Conservation (phyloP, 2,329 filamentous ascomycete species). For the Pseudocercospora vitis region DNA sequence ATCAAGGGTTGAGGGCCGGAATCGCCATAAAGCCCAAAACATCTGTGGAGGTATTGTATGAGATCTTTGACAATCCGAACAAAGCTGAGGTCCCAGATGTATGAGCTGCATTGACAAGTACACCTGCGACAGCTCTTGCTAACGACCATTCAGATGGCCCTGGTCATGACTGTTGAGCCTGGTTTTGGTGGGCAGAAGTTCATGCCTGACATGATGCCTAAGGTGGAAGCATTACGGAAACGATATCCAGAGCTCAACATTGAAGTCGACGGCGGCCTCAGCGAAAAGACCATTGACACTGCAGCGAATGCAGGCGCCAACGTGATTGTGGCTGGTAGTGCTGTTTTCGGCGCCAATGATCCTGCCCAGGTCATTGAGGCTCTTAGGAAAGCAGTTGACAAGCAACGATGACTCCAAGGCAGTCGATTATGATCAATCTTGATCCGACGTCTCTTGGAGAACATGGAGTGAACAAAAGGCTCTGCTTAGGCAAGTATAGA, state of each 20-base stretch:
- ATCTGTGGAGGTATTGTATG: constrained; percentile 85
- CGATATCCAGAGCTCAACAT: constrained; percentile 92
- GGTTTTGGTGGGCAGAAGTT: constrained; percentile 98
- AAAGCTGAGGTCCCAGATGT: constrained; percentile 84
- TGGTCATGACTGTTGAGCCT: constrained; percentile 97
- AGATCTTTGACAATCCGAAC: constrained; percentile 73
- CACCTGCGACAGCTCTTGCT: background rate
- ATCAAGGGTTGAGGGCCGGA: constrained; percentile 81
- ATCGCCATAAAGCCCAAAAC: constrained; percentile 96
- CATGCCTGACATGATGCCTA: constrained; percentile 93
- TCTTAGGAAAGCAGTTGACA: constrained; percentile 76
- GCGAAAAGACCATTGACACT: constrained; percentile 84
- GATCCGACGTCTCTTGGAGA: background rate
- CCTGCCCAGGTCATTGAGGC: constrained; percentile 82
- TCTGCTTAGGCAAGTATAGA: no score
- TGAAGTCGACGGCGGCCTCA: constrained; percentile 92
- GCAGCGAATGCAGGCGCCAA: constrained; percentile 95
- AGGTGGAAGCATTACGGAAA: constrained; percentile 79
- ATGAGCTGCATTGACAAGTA: constrained; percentile 49
- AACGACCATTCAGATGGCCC: constrained; percentile 71
- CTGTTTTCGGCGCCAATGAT: constrained; percentile 89
- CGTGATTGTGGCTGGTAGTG: constrained; percentile 94
- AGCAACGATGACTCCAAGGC: constrained; percentile 43
- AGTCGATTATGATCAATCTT: constrained; percentile 23
- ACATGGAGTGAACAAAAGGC: background rate